Conservation (phyloP, 2,329 filamentous ascomycete species). For the Fusarium falciforme region DNA sequence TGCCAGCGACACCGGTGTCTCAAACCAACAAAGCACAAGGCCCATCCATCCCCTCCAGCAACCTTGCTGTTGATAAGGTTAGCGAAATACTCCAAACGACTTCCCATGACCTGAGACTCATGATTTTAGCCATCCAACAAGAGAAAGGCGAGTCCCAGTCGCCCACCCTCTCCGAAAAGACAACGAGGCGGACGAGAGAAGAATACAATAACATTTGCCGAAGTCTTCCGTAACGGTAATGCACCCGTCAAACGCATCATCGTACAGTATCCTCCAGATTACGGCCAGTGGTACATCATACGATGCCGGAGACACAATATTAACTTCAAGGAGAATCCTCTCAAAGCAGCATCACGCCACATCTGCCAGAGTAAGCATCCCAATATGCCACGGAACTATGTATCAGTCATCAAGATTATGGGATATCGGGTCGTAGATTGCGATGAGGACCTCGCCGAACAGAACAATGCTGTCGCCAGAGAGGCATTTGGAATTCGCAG, state of each 20-base stretch:
- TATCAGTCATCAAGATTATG: slow-evolving; percentile 14
- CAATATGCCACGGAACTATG: background rate
- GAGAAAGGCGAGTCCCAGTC: background rate
- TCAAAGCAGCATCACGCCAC: slow-evolving; percentile 15
- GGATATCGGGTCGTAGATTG: slow-evolving; percentile 26
- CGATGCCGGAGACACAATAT: slow-evolving; percentile 25
- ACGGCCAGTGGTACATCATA: slow-evolving; percentile 26
- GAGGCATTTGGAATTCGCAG: slow-evolving; percentile 7
- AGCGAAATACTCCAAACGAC: background rate
- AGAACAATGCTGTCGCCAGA: slow-evolving; percentile 18
- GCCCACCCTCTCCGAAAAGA: background rate
- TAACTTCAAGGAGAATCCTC: slow-evolving; percentile 20
- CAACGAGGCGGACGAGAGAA: background rate
- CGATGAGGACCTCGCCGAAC: slow-evolving; percentile 11
- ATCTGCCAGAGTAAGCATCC: slow-evolving; percentile 15
- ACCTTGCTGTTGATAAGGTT: background rate
- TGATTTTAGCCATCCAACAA: background rate
- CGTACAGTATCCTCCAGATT: slow-evolving; percentile 5
- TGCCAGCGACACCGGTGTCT: background rate
- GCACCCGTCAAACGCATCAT: slow-evolving; percentile 30
- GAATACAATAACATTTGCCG: slow-evolving; percentile 26
- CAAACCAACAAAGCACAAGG: background rate
- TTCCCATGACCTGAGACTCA: background rate
- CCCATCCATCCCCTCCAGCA: background rate
- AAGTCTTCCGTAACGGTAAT: slow-evolving; percentile 29